phyloP scores from a whole-genome alignment of 1,139 yeast genomes.

The Keqinozyma sinolaborantium region DNA sequence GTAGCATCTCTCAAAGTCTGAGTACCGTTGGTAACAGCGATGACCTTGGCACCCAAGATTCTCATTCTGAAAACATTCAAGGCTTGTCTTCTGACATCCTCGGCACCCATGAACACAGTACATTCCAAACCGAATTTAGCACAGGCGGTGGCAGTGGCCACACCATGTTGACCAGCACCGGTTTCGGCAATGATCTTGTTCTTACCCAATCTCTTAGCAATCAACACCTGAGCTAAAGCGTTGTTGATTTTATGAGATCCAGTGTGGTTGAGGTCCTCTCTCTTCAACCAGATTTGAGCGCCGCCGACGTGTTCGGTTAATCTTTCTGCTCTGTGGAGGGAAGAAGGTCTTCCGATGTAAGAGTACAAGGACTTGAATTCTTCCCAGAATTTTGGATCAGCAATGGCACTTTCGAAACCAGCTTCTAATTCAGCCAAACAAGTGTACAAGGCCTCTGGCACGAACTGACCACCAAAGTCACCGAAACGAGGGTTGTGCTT shows the following conservation, averaged over 20 bases:
- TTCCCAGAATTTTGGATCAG: conserved; percentile 90
- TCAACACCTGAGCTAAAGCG: conserved; percentile 89
- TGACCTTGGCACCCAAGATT: conserved; percentile 91
- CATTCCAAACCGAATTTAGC: conserved; percentile 96
- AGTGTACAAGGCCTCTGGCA: conserved; percentile 92
- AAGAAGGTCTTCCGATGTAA: conserved; percentile 95
- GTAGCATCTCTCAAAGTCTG: conserved; percentile 96
- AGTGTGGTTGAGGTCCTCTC: conserved; percentile 97
- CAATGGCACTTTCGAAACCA: conserved; percentile 83
- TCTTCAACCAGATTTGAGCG: conserved; percentile 95
- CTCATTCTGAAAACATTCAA: conserved; percentile 96
- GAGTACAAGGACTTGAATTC: conserved; percentile 77
- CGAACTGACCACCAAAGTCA: conserved; percentile 97
- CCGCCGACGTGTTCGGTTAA: conserved; percentile 91
- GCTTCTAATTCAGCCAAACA: conserved; percentile 85
- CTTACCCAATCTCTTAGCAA: conserved; percentile 92
- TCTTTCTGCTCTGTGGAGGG: conserved; percentile 87
- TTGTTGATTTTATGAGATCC: conserved; percentile 98
- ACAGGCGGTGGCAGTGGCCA: conserved; percentile 98
- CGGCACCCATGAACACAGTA: conserved; percentile 99
- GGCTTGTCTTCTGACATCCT: conserved; percentile 98
- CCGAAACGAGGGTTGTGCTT: conserved; percentile 79
- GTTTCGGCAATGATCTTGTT: conserved; percentile 93
- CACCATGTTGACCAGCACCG: conserved; percentile 99
- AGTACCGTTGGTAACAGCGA: conserved; percentile 93